A percentile compares a stretch with the other conserved stretches of the same genome.
Evolutionary conservation across 2,329 filamentous ascomycete species (phyloP).

Genomic region (Penicillium sp.): DNA sequence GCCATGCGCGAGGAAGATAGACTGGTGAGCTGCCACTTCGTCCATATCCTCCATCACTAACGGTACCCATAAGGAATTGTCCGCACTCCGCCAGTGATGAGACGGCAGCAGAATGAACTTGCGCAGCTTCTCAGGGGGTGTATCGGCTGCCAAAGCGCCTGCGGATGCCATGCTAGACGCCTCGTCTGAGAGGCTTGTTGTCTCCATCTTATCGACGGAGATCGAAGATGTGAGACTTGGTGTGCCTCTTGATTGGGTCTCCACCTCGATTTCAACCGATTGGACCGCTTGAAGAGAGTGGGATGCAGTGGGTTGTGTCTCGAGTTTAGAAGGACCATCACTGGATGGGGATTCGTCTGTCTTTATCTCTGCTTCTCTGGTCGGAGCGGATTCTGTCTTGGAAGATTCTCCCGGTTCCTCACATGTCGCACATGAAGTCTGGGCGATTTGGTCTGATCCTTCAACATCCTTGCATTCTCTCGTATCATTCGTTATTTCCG

Average conservation of each 20-base stretch:
- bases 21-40: constrained; percentile 81
- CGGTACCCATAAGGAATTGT: constrained; percentile 72
- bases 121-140: constrained; percentile 55
- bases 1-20: constrained; percentile 68
- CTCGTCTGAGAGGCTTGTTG: constrained; percentile 7
- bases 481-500: background rate
- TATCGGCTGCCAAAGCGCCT: background rate
- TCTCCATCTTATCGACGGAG: background rate
- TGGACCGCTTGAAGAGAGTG: background rate
- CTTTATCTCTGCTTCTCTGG: background rate
- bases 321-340: background rate
- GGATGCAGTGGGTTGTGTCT: background rate
- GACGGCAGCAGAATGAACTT: constrained; percentile 79
- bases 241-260: background rate
- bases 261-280: background rate
- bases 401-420: background rate
- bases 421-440: background rate
- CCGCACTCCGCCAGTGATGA: constrained; percentile 52
- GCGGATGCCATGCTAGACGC: constrained; percentile 6
- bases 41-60: constrained; percentile 82
- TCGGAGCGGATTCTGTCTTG: background rate
- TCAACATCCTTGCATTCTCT: background rate
- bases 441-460: background rate
- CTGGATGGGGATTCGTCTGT: background rate
- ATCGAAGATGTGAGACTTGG: background rate